phyloP scores from a whole-genome alignment of 2,329 filamentous ascomycete species.

The Pseudopithomyces chartarum region DNA sequence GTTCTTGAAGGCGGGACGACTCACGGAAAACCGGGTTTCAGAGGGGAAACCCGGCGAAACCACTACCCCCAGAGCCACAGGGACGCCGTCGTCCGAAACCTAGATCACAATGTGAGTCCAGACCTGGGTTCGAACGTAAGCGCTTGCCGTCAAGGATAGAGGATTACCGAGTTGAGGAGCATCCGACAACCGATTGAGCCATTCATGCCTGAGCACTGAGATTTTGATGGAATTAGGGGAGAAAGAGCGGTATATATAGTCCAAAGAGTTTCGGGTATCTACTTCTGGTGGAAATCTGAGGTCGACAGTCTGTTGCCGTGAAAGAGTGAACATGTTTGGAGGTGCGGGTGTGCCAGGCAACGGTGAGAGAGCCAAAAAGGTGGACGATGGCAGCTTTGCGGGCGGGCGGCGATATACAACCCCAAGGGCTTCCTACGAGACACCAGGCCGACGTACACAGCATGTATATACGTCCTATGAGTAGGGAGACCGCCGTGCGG shows the following conservation, averaged over 20 bases:
- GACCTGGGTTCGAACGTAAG: constrained; percentile 4
- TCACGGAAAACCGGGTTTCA: too few relatives aligned
- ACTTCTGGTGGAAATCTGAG: neutral
- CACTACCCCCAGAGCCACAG: too few relatives aligned
- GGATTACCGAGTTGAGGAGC: neutral
- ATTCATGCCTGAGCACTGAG: neutral
- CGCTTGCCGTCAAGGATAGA: neutral
- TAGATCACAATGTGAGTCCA: neutral
- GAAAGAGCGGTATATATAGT: neutral
- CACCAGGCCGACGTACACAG: neutral
- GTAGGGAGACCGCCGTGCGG: too few relatives aligned
- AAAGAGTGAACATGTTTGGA: neutral
- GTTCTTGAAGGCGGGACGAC: too few relatives aligned
- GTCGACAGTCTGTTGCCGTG: neutral
- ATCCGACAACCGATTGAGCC: constrained; percentile 1
- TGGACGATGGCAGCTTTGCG: neutral
- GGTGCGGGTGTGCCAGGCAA: neutral
- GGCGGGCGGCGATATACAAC: neutral
- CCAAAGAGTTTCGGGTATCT: neutral
- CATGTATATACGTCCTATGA: neutral
- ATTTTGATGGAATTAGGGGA: neutral
- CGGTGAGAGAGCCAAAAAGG: neutral
- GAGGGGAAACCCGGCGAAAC: too few relatives aligned
- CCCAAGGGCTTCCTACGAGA: neutral
- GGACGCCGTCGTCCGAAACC: neutral